Evolutionary conservation across 1,284 basidiomycete genomes (phyloP).

Genomic region (Tilletia horrida): DNA sequence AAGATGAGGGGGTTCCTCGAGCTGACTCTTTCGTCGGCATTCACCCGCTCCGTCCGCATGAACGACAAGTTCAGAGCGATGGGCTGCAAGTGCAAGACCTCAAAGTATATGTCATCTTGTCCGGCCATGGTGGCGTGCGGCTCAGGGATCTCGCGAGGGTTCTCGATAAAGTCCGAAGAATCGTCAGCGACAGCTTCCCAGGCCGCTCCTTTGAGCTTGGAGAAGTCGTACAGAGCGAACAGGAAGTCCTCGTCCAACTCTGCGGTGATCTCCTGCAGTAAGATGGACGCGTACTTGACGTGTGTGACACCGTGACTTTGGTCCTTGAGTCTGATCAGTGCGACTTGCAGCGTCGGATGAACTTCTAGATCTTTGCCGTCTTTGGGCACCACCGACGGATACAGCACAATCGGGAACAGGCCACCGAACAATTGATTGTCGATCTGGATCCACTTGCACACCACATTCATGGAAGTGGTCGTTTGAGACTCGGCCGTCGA

Average conservation of each 20-base stretch:
- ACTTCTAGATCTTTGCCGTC: conserved; percentile 73
- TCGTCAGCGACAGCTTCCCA: conserved; percentile 35
- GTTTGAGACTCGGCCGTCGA: conserved; percentile 79
- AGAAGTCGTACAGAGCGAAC: conserved; percentile 86
- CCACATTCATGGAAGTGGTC: conserved; percentile 75
- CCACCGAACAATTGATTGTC: conserved; percentile 92
- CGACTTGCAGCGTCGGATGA: conserved; percentile 84
- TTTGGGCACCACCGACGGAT: conserved; percentile 85
- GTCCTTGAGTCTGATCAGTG: conserved; percentile 86
- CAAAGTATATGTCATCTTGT: conserved; percentile 77
- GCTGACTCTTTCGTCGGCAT: conserved; percentile 68
- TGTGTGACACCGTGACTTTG: conserved; percentile 83
- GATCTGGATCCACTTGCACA: conserved; percentile 87
- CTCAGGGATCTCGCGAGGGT: conserved; percentile 74
- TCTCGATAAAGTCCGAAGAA: conserved; percentile 65
- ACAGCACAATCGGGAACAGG: conserved; percentile 89
- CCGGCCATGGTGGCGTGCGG: conserved; percentile 62
- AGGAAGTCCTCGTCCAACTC: conserved; percentile 96
- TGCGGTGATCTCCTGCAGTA: conserved; percentile 90
- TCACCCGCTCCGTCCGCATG: conserved; percentile 91
- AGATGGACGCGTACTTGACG: conserved; percentile 91
- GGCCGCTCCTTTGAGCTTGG: conserved; percentile 71
- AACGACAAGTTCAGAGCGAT: conserved; percentile 90
- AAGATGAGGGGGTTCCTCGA: conserved; percentile 80
- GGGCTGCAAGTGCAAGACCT: conserved; percentile 94